These are phyloP conservation scores for Candida morakotiae DNA, from an alignment of 805 yeast genomes.

Conservation along the genomic window DNA sequence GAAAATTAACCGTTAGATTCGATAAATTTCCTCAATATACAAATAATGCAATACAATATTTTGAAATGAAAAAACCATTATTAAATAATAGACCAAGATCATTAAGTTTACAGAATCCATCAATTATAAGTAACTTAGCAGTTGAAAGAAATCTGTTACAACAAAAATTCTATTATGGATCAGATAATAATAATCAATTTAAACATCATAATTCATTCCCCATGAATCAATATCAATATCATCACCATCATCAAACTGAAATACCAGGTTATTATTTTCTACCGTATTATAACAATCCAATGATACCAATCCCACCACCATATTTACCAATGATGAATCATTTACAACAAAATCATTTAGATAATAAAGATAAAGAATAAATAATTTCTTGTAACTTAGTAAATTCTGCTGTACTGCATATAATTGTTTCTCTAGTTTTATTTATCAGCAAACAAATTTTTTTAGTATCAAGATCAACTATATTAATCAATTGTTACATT, in stretches of 20 bases:
- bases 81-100: conserved; percentile 1
- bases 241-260: neutral
- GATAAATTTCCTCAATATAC: conserved; percentile 49
- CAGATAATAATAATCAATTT: neutral
- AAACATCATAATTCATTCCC: neutral
- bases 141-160: conserved; percentile 29
- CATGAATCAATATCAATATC: neutral
- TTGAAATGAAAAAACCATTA: conserved; percentile 9
- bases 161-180: conserved; percentile 26
- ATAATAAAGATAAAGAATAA: too few species aligned
- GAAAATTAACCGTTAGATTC: conserved; percentile 56
- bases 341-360: too few species aligned
- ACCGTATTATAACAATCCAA: neutral
- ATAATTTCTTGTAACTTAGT: too few species aligned
- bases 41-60: conserved; percentile 24
- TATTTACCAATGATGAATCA: too few species aligned
- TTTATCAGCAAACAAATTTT: conserved; percentile 2
- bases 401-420: too few species aligned
- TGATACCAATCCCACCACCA: neutral
- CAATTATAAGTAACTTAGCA: conserved; percentile 21
- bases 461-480: conserved; percentile 1
- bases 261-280: neutral
- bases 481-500: neutral
- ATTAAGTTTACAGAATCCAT: conserved; percentile 1
- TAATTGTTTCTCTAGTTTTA: too few species aligned